A percentile compares a stretch with the other conserved stretches of the same genome.
Conservation (phyloP, 1,284 basidiomycete species). For the Quambalaria eucalypti region DNA sequence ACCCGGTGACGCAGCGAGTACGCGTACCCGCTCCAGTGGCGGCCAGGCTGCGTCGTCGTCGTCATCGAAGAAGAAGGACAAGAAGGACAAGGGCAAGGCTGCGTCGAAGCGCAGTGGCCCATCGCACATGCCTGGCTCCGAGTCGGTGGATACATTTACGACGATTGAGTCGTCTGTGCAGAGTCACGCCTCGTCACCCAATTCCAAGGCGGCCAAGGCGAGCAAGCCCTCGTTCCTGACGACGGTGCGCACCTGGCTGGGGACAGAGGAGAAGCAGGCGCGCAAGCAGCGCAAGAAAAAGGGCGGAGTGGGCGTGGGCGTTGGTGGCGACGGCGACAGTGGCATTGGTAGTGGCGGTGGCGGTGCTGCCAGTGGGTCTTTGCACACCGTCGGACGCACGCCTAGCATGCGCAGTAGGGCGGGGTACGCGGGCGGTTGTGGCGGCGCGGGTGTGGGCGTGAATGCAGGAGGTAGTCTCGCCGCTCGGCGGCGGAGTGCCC, state of each 20-base stretch:
- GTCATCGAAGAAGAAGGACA: conserved; percentile 10
- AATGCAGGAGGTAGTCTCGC: neutral
- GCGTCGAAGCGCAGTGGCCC: neutral
- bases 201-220: conserved; percentile 17
- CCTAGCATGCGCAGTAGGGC: neutral
- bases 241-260: conserved; percentile 72
- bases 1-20: no score
- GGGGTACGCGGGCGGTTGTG: no score
- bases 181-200: conserved; percentile 1
- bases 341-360: neutral
- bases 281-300: conserved; percentile 77
- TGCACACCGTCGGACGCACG: no score
- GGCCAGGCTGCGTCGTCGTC: neutral
- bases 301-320: conserved; percentile 50
- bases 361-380: no score
- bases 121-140: conserved; percentile 9
- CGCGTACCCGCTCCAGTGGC: no score
- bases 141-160: conserved; percentile 33
- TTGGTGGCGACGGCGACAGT: neutral
- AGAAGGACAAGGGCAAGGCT: no score
- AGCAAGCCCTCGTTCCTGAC: conserved; percentile 27
- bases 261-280: conserved; percentile 63
- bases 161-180: conserved; percentile 16
- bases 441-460: no score
- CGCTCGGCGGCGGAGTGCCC: conserved; percentile 4